phyloP scores from a whole-genome alignment of 768 basidiomycete species.

The Kwoniella botswanensis region DNA sequence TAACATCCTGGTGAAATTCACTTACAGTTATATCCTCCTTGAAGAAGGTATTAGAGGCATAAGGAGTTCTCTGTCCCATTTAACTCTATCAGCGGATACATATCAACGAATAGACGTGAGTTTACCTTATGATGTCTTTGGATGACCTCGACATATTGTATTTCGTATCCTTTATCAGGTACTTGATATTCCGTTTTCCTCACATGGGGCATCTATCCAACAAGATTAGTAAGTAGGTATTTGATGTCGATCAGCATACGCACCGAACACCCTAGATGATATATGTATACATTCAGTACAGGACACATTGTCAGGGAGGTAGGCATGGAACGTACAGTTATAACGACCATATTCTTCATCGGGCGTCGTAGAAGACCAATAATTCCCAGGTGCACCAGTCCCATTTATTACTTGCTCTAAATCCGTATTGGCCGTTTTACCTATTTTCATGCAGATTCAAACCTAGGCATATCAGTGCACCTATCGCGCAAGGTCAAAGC shows the following conservation, averaged over 20 bases:
- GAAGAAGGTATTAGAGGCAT: constrained; percentile 45
- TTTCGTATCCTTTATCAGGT: constrained; percentile 28
- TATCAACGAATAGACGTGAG: not conserved
- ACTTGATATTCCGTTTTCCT: constrained; percentile 34
- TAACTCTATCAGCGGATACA: too few species aligned
- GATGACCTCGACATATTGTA: constrained; percentile 48
- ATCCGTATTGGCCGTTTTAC: constrained; percentile 20
- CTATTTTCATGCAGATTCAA: not conserved
- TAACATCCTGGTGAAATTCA: not conserved
- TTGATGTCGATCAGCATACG: too few species aligned
- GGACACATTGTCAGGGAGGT: constrained; percentile 14
- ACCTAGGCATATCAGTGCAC: not conserved
- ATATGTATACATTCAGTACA: not conserved
- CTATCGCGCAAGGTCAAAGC: too few species aligned
- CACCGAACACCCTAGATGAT: not conserved
- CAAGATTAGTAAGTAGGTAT: not conserved
- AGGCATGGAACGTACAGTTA: constrained; percentile 30
- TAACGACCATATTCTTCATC: constrained; percentile 33
- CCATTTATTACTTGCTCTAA: constrained; percentile 33
- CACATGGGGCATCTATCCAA: constrained; percentile 46
- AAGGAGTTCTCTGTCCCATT: constrained; percentile 31
- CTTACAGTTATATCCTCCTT: constrained; percentile 44
- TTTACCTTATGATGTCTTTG: constrained; percentile 47
- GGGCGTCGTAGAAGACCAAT: constrained; percentile 28
- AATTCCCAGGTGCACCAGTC: constrained; percentile 40